These are phyloP conservation scores for Leccinum disarticulatum DNA, from an alignment of 768 basidiomycete species.

Conservation along the genomic window DNA sequence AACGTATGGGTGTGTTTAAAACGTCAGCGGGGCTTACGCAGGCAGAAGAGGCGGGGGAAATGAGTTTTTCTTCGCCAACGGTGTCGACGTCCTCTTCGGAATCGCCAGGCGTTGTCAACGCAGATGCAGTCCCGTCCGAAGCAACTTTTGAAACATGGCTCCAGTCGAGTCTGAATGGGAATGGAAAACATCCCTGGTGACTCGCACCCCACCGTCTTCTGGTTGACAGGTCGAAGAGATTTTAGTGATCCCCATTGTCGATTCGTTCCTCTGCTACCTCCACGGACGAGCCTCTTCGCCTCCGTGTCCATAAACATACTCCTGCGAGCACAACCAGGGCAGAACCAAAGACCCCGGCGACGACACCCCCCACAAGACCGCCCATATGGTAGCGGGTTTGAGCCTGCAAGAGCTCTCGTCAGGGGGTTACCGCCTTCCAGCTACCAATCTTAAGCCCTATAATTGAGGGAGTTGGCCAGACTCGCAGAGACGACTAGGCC, in stretches of 20 bases:
- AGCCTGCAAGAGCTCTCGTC: too few relatives aligned
- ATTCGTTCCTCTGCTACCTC: conserved; percentile 30
- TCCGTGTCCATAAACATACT: conserved; percentile 31
- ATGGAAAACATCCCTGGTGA: conserved; percentile 13
- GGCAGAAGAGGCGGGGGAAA: conserved; percentile 15
- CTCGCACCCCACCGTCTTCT: not conserved
- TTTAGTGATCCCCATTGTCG: conserved; percentile 30
- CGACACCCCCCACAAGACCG: conserved; percentile 51
- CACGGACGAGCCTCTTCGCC: conserved; percentile 16
- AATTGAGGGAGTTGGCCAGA: too few relatives aligned
- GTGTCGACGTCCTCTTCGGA: conserved; percentile 23
- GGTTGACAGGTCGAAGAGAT: conserved; percentile 21
- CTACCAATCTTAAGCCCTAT: too few relatives aligned
- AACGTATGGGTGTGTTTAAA: conserved; percentile 17
- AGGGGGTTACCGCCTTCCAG: too few relatives aligned
- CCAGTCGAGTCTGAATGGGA: conserved; percentile 25
- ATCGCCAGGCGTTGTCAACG: conserved; percentile 14
- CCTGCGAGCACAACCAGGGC: conserved; percentile 33
- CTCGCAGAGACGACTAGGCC: too few relatives aligned
- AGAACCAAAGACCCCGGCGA: conserved; percentile 45
- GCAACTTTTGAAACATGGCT: conserved; percentile 13
- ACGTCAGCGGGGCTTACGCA: conserved; percentile 21
- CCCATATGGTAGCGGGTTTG: too few relatives aligned
- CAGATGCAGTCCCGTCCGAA: conserved; percentile 16
- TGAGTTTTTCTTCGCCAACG: conserved; percentile 25